Conservation (phyloP, 2,329 filamentous ascomycete genomes). For the Venturia pyrina region DNA sequence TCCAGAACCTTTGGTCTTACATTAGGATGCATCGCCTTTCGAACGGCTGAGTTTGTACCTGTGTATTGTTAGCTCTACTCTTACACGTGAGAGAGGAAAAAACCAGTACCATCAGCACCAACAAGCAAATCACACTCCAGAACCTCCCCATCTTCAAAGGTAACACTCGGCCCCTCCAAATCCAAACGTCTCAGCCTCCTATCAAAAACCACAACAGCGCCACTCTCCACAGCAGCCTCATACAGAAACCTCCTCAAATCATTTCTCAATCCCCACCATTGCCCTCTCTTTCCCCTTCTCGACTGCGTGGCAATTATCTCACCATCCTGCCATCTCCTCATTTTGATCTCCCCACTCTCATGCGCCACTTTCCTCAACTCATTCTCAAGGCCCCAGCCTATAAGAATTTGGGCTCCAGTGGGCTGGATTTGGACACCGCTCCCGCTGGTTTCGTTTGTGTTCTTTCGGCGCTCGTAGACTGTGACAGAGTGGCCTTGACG, state of each 20-base stretch:
- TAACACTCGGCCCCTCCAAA: slow-evolving; percentile 5
- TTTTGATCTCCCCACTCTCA: slow-evolving; percentile 3
- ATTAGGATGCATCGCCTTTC: neutral
- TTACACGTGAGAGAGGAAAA: neutral
- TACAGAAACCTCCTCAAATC: slow-evolving; percentile 5
- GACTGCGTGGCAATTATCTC: neutral
- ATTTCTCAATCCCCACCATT: slow-evolving; percentile 5
- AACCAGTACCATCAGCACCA: slow-evolving; percentile 12
- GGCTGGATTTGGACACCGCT: slow-evolving; percentile 31
- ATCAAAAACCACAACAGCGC: slow-evolving; percentile 3
- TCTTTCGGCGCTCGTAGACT: slow-evolving; percentile 19
- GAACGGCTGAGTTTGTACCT: slow-evolving; percentile 10
- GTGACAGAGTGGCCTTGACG: slow-evolving; percentile 18
- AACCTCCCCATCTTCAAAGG: neutral
- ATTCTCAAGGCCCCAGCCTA: slow-evolving; percentile 23
- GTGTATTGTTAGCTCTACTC: neutral
- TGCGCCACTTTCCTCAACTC: neutral
- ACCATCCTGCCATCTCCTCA: neutral
- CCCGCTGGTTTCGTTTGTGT: slow-evolving; percentile 21
- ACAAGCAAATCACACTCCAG: slow-evolving; percentile 10
- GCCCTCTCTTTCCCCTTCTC: neutral
- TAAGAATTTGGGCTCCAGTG: slow-evolving; percentile 25
- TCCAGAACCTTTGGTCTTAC: neutral
- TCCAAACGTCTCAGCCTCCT: neutral
- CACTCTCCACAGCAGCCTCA: neutral